Evolutionary conservation across 2,329 filamentous ascomycete species (phyloP).

Genomic region (Fusarium ambrosium): DNA sequence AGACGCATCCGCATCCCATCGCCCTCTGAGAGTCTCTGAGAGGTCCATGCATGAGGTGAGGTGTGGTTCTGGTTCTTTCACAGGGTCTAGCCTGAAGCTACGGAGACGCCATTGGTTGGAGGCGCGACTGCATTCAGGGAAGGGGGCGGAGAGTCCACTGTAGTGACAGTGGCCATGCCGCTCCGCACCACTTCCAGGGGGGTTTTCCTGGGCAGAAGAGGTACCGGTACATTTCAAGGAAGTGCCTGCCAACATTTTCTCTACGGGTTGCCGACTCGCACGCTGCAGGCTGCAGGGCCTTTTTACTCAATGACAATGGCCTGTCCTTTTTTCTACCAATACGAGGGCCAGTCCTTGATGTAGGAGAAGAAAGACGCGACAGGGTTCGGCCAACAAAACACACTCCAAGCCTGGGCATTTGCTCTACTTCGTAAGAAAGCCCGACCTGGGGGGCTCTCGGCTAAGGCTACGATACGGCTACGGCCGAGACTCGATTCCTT

Average conservation of each 20-base stretch:
- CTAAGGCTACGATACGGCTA: constrained; percentile 15
- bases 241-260: neutral
- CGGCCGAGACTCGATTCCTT: constrained; percentile 11
- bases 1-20: constrained; percentile 7
- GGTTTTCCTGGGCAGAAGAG: constrained; percentile 1
- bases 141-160: constrained; percentile 33
- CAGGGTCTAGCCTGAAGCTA: constrained; percentile 23
- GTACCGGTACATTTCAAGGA: neutral
- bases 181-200: constrained; percentile 25
- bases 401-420: neutral
- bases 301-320: neutral
- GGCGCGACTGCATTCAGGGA: constrained; percentile 19
- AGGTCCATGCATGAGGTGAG: neutral
- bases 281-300: neutral
- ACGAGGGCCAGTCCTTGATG: constrained; percentile 2
- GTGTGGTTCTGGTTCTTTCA: neutral
- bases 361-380: neutral
- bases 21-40: neutral
- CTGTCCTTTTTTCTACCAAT: neutral
- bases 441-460: constrained; percentile 1
- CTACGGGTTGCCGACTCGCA: neutral
- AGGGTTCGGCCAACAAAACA: neutral
- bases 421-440: neutral
- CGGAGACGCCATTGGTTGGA: constrained; percentile 11
- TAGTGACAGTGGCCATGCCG: neutral